Evolutionary conservation across 768 basidiomycete species (phyloP).

Genomic region (Kwoniella dejecticola): DNA sequence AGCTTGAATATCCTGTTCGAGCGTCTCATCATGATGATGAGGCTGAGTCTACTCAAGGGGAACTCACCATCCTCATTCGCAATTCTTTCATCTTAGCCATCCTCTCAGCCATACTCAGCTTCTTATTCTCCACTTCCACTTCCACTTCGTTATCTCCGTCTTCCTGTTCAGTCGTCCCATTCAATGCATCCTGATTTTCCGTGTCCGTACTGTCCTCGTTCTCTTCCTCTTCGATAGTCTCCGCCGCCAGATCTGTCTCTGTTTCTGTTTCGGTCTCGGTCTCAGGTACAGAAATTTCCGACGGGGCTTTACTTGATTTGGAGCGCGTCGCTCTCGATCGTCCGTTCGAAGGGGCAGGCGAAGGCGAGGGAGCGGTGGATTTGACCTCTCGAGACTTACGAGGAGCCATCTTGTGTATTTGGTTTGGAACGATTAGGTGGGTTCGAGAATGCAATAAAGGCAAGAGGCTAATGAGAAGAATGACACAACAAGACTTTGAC

Average conservation of each 20-base stretch:
- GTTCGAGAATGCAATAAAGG: too few relatives aligned
- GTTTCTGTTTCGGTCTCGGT: constrained; percentile 16
- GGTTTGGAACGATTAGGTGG: too few relatives aligned
- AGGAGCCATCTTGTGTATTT: constrained; percentile 31
- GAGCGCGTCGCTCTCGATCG: constrained; percentile 13
- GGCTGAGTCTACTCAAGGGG: neutral
- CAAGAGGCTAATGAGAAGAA: too few relatives aligned
- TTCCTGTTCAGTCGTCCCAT: constrained; percentile 13
- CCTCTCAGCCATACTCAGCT: constrained; percentile 66
- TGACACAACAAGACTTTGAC: too few relatives aligned
- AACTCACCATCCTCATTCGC: constrained; percentile 75
- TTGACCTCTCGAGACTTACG: constrained; percentile 40
- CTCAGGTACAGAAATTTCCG: constrained; percentile 13
- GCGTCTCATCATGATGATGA: neutral
- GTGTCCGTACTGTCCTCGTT: constrained; percentile 8
- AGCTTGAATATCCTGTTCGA: neutral
- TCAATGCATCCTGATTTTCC: constrained; percentile 13
- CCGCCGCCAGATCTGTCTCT: constrained; percentile 13
- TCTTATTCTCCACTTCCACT: constrained; percentile 21
- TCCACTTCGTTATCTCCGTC: constrained; percentile 5
- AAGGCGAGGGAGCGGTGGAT: constrained; percentile 51
- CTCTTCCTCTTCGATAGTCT: constrained; percentile 20
- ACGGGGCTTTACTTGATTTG: constrained; percentile 21
- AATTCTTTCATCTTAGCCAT: constrained; percentile 76
- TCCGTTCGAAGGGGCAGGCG: constrained; percentile 29